Percentiles rank a stretch among this genome's conserved stretches.
Evolutionary conservation across 1,284 basidiomycete species (phyloP).

Genomic region (Pisolithus thermaeus): DNA sequence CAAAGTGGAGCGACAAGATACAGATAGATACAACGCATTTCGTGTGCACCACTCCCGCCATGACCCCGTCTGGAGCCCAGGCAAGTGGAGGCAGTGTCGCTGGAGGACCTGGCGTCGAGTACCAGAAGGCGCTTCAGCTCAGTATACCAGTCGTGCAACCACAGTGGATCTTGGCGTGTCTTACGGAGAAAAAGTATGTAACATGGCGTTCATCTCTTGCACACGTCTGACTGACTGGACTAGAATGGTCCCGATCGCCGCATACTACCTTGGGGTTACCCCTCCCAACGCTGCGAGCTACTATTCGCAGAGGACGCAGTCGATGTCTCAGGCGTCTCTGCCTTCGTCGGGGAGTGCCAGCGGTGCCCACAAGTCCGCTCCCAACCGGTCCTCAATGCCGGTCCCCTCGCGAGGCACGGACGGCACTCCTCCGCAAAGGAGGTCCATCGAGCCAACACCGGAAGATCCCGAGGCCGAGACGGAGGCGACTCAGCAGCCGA

Average conservation of each 20-base stretch:
- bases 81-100: conserved; percentile 37
- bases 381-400: conserved; percentile 24
- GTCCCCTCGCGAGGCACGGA: conserved; percentile 12
- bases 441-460: conserved; percentile 41
- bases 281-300: conserved; percentile 43
- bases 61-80: conserved; percentile 56
- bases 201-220: conserved; percentile 1
- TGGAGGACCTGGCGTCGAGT: conserved; percentile 72
- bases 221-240: neutral
- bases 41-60: conserved; percentile 84
- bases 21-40: conserved; percentile 97
- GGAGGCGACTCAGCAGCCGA: conserved; percentile 8
- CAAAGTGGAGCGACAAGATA: conserved; percentile 83
- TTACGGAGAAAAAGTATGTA: conserved; percentile 71
- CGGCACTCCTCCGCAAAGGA: conserved; percentile 16
- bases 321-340: conserved; percentile 67
- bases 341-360: conserved; percentile 35
- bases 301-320: conserved; percentile 52
- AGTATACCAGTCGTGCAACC: conserved; percentile 90
- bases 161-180: conserved; percentile 85
- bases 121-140: conserved; percentile 84
- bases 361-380: conserved; percentile 31
- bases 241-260: conserved; percentile 83
- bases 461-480: conserved; percentile 34
- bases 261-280: conserved; percentile 72